Evolutionary conservation across 352 stramenopile species (phyloP).

Genomic region (Phytopythium litorale): DNA sequence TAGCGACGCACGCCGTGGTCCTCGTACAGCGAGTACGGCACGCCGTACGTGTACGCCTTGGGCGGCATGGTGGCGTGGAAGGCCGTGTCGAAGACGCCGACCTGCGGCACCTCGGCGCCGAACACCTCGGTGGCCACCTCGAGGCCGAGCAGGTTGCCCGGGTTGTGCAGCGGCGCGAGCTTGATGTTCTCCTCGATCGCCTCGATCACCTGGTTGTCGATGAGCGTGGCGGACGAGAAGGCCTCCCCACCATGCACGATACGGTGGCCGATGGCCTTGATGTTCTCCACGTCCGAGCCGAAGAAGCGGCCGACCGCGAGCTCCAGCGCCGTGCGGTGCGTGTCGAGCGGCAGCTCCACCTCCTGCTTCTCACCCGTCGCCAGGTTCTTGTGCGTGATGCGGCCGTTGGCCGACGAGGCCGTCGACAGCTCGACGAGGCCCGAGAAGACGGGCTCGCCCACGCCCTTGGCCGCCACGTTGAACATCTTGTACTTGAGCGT

Average conservation of each 20-base stretch:
- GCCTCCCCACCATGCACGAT: slow-evolving; percentile 85
- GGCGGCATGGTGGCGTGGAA: slow-evolving; percentile 87
- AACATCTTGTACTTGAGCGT: slow-evolving; percentile 89
- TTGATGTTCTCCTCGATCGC: slow-evolving; percentile 58
- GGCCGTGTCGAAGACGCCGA: slow-evolving; percentile 90
- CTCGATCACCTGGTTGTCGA: slow-evolving; percentile 46
- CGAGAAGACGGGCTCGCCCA: slow-evolving; percentile 60
- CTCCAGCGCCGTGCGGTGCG: slow-evolving; percentile 58
- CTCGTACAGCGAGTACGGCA: slow-evolving; percentile 78
- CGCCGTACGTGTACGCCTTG: slow-evolving; percentile 76
- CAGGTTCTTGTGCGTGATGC: slow-evolving; percentile 67
- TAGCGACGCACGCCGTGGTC: slow-evolving; percentile 84
- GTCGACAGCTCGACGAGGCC: slow-evolving; percentile 78
- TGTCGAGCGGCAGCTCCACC: slow-evolving; percentile 42
- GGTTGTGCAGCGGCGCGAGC: slow-evolving; percentile 87
- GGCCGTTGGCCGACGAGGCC: slow-evolving; percentile 45
- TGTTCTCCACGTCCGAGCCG: slow-evolving; percentile 37
- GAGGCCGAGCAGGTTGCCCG: slow-evolving; percentile 83
- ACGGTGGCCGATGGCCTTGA: slow-evolving; percentile 80
- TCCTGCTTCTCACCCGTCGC: slow-evolving; percentile 43
- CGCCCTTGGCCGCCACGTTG: slow-evolving; percentile 25
- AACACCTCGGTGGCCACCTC: slow-evolving; percentile 75
- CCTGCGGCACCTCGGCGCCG: slow-evolving; percentile 49
- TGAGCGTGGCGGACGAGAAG: slow-evolving; percentile 57
- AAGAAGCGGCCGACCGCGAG: slow-evolving; percentile 61